Base-by-base conservation (phyloP, 148 eudicot species). In the Polygonum maritimum region DNA sequence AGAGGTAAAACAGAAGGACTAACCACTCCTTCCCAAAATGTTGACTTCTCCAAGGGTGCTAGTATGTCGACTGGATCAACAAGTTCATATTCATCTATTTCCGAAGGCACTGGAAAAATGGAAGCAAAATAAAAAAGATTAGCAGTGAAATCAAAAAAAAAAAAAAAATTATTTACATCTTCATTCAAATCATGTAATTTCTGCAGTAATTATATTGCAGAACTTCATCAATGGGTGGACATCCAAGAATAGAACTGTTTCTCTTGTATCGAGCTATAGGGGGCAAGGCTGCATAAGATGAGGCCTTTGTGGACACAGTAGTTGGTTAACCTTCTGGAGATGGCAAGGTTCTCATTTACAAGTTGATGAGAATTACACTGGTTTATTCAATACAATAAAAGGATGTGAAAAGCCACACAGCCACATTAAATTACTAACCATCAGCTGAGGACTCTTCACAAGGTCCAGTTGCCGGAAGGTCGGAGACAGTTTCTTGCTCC, bases 1-100 rank as follows among this genome's bases (percentile, higher is more conserved):
- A 39, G 19, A 22, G 48, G 57, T 74, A 44, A 18, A 74, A 35
- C 13, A n/a, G 2, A 15, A 77, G 71, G 73, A 85, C 96, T 85
- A 31, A 96, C 99, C 91, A 96, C 99, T 82, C 99, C 98, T 75
- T 84, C 89, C 99, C 99, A 92, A 84, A 96, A 96, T 69, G 97
- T 95, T 60, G 97, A 86, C 86, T 96, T 96, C 82, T 96, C 99
- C 83, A 96, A 81, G 67, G 98, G 99, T 44, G 95, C 87, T 81
- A 96, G 82, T 81, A 96, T 96, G 78, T 96, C 99, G 81, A 96
- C 99, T 49, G 99, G 99, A 86, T 96, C 99, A 48, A 92, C 95
- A 58, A 96, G 91, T 73, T 96, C 99, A 74, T 96, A 96, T 77
- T 96, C 99, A 80, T 96, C 99, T 79, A 96, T 84, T 77, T 91